Base-by-base conservation (phyloP, 2,329 filamentous ascomycete species). In the Fusarium falciforme region DNA sequence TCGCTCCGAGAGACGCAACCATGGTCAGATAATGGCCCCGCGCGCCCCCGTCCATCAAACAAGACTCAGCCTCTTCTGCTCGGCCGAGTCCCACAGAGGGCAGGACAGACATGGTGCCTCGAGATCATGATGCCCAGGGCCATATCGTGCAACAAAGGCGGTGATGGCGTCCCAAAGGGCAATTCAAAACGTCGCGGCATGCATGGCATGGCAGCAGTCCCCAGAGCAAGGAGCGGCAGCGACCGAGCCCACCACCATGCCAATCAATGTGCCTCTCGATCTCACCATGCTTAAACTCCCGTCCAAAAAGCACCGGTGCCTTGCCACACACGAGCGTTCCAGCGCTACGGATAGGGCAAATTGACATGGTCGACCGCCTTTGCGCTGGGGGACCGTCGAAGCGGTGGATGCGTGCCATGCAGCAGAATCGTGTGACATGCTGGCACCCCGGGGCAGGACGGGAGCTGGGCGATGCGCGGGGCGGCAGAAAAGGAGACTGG, bases 141-240 rank as follows among this genome's bases (percentile, higher is more conserved):
- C 35, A 54, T 49, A 73, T 78, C 68, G 36, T 74, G 49, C 76
- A 76, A 78, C 58, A 77, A 76, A 77, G 66, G 73, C 73, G 74
- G 74, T 77, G 73, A 69, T 77, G 72, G 61, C 38, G 60, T 59
- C 55, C 14, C 36, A 27, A 17, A 55, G 42, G 29, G 27, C n/a
- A 47, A 64, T 67, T 36, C 52, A 64, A 67, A 67, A 65, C 59
- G 49, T 57, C 40, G 27, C 38, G 61, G 27, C 52, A 66, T 38
- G 27, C 52, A 57, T 38, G 67, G 63, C 65, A 73, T 54, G 61
- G 61, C 35, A 60, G 67, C 42, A 47, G 42, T 31, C 47, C 47
- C 47, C 27, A 52, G 47, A 40, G 47, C 63, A 69, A 66, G 69
- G 63, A 64, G 64, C 60, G 63, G 63, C 42, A 59, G 58, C 55